Conservation (phyloP, 1,284 basidiomycete genomes). For the Pyrrhoderma lamaoense region DNA sequence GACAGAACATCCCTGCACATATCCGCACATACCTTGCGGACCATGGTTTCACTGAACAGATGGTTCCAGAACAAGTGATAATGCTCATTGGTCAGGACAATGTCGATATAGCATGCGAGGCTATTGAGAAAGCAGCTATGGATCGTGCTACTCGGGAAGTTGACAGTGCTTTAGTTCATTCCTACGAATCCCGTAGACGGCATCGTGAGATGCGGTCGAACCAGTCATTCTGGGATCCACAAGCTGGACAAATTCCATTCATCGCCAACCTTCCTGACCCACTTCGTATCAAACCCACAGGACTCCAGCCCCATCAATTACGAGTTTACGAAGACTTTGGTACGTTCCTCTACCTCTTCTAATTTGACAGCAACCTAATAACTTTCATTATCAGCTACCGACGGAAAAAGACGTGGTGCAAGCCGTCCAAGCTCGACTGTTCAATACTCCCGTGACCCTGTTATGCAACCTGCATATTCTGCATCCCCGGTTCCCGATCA, state of each 20-base stretch:
- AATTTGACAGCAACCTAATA: not conserved
- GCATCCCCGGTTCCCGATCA: conserved; percentile 36
- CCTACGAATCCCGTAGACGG: conserved; percentile 80
- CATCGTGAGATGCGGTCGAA: conserved; percentile 76
- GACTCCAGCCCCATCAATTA: conserved; percentile 77
- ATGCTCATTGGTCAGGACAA: conserved; percentile 88
- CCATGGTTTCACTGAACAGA: conserved; percentile 81
- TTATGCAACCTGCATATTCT: conserved; percentile 39
- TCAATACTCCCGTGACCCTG: conserved; percentile 43
- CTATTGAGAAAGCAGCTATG: conserved; percentile 98
- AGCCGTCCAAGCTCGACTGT: conserved; percentile 63
- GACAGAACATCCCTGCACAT: conserved; percentile 88
- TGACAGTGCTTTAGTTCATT: conserved; percentile 80
- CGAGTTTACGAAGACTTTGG: conserved; percentile 96
- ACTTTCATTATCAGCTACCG: conserved; percentile 32
- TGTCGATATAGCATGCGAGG: conserved; percentile 87
- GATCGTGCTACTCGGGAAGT: conserved; percentile 94
- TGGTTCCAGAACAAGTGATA: conserved; percentile 66
- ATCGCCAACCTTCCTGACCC: conserved; percentile 82
- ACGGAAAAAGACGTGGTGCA: conserved; percentile 44
- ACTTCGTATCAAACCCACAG: conserved; percentile 78
- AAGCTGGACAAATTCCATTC: conserved; percentile 67
- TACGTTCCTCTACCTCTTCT: conserved; percentile 26
- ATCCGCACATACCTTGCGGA: conserved; percentile 75
- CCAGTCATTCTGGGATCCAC: conserved; percentile 85